These are phyloP conservation scores for Massariosphaeria phaeospora DNA, from an alignment of 495 filamentous ascomycete species.

Conservation along the genomic window DNA sequence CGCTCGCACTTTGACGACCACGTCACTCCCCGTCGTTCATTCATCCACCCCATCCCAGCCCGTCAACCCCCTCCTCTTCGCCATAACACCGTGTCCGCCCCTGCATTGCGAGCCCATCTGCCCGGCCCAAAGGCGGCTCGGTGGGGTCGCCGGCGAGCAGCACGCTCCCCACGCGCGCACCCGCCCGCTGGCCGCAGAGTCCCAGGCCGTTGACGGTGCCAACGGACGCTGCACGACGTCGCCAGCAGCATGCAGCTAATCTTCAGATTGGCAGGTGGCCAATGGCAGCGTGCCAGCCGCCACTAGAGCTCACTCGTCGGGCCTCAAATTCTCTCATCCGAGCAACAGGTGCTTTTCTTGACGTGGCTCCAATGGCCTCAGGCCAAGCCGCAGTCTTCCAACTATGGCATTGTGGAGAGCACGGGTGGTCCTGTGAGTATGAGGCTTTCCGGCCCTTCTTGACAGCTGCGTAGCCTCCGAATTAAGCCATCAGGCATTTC, in stretches of 20 bases:
- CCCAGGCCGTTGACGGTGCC: slow-evolving; percentile 5
- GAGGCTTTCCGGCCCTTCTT: slow-evolving; percentile 21
- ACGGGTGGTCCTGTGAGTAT: slow-evolving; percentile 21
- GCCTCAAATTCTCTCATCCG: slow-evolving; percentile 13
- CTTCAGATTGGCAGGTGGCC: neutral
- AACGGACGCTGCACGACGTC: slow-evolving; percentile 14
- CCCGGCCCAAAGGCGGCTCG: slow-evolving; percentile 5
- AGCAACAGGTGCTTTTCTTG: slow-evolving; percentile 1
- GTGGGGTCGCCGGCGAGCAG: slow-evolving; percentile 5
- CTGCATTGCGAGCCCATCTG: slow-evolving; percentile 26
- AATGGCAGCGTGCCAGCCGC: slow-evolving; percentile 9
- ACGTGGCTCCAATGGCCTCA: slow-evolving; percentile 27
- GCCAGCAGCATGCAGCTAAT: neutral
- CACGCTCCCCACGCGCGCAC: neutral
- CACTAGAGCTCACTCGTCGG: slow-evolving; percentile 11
- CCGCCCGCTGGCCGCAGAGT: neutral
- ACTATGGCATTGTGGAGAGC: slow-evolving; percentile 6
- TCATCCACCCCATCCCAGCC: neutral
- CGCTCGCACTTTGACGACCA: slow-evolving; percentile 1
- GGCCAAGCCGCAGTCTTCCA: slow-evolving; percentile 6
- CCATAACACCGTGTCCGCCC: neutral
- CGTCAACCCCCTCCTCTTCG: neutral
- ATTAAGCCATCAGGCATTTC: neutral
- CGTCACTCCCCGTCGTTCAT: slow-evolving; percentile 15
- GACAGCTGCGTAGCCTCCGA: slow-evolving; percentile 6